Percentiles rank a stretch among this genome's conserved stretches.
These are phyloP conservation scores for Cichorium intybus DNA, from an alignment of 140 eudicot species.

Conservation along the genomic window DNA sequence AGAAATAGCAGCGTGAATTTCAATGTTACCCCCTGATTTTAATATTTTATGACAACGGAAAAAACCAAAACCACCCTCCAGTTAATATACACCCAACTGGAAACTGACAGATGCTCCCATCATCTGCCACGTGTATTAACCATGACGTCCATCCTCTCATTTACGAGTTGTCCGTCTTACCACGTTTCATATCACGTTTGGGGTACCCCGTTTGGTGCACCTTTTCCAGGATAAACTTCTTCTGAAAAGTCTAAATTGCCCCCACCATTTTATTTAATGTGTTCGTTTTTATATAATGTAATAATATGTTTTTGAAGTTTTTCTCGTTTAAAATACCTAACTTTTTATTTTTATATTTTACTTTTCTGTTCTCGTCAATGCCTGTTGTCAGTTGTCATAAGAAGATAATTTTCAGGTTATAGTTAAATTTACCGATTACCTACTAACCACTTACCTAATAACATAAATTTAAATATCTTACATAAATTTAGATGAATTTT, in stretches of 20 bases:
- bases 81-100: constrained; percentile 24
- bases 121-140: constrained; percentile 18
- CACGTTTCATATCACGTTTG: constrained; percentile 22
- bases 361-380: too few species aligned
- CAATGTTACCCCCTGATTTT: constrained; percentile 11
- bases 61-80: constrained; percentile 26
- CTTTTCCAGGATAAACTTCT: constrained; percentile 9
- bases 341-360: too few species aligned
- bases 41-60: background rate
- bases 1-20: constrained; percentile 11
- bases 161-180: constrained; percentile 26
- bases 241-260: background rate
- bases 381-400: too few species aligned
- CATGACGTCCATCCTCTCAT: constrained; percentile 13
- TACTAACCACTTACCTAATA: too few species aligned
- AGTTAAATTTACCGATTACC: too few species aligned
- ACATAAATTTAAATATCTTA: too few species aligned
- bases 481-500: too few species aligned
- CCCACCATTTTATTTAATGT: background rate
- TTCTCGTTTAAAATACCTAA: too few species aligned
- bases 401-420: too few species aligned
- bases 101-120: constrained; percentile 16
- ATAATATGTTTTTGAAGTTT: too few species aligned
- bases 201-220: constrained; percentile 23
- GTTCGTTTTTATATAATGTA: too few species aligned